These are phyloP conservation scores for Lachnellula occidentalis DNA, from an alignment of 2,329 filamentous ascomycete species.

Conservation along the genomic window DNA sequence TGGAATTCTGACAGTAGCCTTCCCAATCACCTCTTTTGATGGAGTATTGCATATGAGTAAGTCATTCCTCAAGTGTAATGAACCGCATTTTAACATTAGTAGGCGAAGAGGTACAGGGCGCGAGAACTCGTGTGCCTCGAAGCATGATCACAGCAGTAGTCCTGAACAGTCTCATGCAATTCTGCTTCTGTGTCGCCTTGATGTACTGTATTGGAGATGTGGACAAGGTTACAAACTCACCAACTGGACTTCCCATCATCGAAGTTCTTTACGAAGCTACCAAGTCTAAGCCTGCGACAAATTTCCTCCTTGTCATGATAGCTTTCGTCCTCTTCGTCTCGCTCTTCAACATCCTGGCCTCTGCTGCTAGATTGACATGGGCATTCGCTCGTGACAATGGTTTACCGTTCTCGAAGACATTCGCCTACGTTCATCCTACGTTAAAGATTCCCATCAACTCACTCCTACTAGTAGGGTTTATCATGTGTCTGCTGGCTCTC, in stretches of 20 bases:
- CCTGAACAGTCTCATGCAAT: slow-evolving; percentile 42
- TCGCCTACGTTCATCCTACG: slow-evolving; percentile 11
- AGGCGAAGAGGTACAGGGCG: slow-evolving; percentile 36
- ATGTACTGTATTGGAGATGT: slow-evolving; percentile 33
- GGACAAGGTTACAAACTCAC: slow-evolving; percentile 32
- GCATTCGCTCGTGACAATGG: slow-evolving; percentile 39
- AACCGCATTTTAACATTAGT: neutral
- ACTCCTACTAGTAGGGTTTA: slow-evolving; percentile 9
- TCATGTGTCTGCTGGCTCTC: slow-evolving; percentile 10
- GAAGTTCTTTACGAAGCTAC: slow-evolving; percentile 45
- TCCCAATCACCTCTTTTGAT: slow-evolving; percentile 24
- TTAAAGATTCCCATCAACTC: slow-evolving; percentile 36
- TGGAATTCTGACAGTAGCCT: slow-evolving; percentile 29
- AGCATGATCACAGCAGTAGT: slow-evolving; percentile 38
- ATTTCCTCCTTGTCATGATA: slow-evolving; percentile 41
- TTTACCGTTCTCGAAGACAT: slow-evolving; percentile 29
- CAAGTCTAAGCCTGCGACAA: slow-evolving; percentile 37
- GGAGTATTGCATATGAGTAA: slow-evolving; percentile 33
- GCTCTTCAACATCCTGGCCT: slow-evolving; percentile 24
- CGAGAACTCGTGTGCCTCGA: slow-evolving; percentile 38
- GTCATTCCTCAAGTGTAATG: neutral
- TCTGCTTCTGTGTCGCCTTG: slow-evolving; percentile 31
- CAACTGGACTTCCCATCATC: slow-evolving; percentile 43
- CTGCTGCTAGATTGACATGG: slow-evolving; percentile 34
- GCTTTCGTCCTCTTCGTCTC: slow-evolving; percentile 3